These are phyloP conservation scores for Aristolochia californica DNA, from an alignment of 164 flowering plant species.

Conservation along the genomic window DNA sequence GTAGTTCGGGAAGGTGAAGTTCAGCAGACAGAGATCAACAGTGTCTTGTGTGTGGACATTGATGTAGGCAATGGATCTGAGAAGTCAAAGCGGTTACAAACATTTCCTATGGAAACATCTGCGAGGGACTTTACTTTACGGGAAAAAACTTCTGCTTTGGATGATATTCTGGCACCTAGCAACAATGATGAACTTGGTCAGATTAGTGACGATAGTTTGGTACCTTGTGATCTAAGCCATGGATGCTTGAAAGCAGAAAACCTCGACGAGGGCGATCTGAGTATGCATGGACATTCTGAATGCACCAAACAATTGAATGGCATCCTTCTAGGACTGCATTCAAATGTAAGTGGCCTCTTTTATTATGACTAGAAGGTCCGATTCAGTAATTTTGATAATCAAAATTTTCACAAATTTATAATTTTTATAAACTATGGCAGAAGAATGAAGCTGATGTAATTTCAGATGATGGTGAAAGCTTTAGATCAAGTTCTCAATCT, in stretches of 20 bases:
- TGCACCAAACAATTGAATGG: constrained; percentile 3
- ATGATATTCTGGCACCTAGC: constrained; percentile 4
- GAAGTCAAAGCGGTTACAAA: constrained; percentile 3
- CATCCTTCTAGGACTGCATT: constrained; percentile 15
- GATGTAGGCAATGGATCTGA: constrained; percentile 10
- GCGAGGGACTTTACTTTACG: constrained; percentile 1
- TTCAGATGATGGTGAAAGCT: constrained; percentile 25
- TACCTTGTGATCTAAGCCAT: constrained; percentile 8
- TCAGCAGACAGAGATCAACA: constrained; percentile 3
- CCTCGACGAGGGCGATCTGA: constrained; percentile 8
- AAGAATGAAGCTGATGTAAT: constrained; percentile 20
- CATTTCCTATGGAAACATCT: constrained; percentile 7
- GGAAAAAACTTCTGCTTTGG: constrained; percentile 11
- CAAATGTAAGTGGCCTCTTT: constrained; percentile 15
- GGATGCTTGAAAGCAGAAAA: constrained; percentile 7
- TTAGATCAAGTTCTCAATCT: constrained; percentile 16
- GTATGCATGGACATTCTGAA: constrained; percentile 10
- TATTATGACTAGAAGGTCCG: background rate
- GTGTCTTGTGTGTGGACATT: constrained; percentile 6
- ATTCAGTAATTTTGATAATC: background rate
- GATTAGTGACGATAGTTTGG: constrained; percentile 6
- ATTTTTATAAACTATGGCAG: constrained; percentile 19
- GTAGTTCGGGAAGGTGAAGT: constrained; percentile 9
- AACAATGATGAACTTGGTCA: constrained; percentile 9
- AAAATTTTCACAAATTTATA: background rate